Percentiles rank a stretch among this genome's conserved stretches.
Conservation (phyloP, 805 yeast species). For the Candida ponderosae region DNA sequence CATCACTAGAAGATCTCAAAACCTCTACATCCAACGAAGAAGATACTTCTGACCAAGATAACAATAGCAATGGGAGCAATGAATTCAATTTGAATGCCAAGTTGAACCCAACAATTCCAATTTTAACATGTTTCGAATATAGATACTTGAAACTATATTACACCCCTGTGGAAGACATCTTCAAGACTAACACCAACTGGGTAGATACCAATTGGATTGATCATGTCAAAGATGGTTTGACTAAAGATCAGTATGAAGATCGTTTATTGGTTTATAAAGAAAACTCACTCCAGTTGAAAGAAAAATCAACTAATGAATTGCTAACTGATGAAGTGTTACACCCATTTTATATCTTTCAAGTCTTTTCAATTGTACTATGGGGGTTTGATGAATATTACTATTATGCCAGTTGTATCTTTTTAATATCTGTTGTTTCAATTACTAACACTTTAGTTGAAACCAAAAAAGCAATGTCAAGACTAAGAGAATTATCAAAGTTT, state of each 20-base stretch:
- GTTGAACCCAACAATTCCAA: constrained; percentile 44
- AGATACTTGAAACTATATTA: constrained; percentile 78
- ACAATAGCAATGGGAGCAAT: constrained; percentile 18
- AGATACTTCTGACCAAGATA: constrained; percentile 12
- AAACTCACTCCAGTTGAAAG: constrained; percentile 69
- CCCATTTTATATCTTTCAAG: constrained; percentile 93
- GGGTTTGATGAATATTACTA: constrained; percentile 85
- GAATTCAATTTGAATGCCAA: constrained; percentile 7
- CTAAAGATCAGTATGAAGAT: constrained; percentile 60
- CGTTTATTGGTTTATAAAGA: constrained; percentile 68
- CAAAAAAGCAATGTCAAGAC: constrained; percentile 58
- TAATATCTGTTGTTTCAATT: constrained; percentile 78
- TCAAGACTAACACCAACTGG: constrained; percentile 83
- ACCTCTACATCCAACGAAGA: constrained; percentile 8
- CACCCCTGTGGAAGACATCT: constrained; percentile 82
- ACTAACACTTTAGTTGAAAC: constrained; percentile 83
- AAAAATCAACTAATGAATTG: constrained; percentile 56
- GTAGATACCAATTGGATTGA: constrained; percentile 72
- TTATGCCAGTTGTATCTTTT: constrained; percentile 86
- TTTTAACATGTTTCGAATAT: constrained; percentile 65
- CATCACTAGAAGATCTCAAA: constrained; percentile 20
- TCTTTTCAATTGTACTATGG: constrained; percentile 89
- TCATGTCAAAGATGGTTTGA: constrained; percentile 55
- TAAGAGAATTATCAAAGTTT: constrained; percentile 66
- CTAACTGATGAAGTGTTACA: constrained; percentile 84